Conservation (phyloP, 176 grass and related monocot genomes). For the Juncus effusus region DNA sequence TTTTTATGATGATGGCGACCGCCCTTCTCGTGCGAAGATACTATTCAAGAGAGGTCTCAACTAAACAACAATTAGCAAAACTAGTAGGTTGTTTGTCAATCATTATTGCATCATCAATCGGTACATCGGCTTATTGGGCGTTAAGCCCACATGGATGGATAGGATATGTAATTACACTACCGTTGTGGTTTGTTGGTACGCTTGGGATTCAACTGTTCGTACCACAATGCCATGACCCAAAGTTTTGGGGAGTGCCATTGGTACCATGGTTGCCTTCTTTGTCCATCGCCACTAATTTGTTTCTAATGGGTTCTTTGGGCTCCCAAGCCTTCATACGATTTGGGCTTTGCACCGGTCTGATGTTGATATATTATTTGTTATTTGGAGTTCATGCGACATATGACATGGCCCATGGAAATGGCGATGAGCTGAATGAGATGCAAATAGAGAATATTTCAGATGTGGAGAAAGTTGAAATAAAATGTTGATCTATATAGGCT, state of each 20-base stretch:
- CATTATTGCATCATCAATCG: constrained; percentile 48
- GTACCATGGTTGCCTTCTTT: constrained; percentile 92
- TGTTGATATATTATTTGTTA: constrained; percentile 81
- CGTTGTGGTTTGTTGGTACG: constrained; percentile 56
- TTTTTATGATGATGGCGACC: constrained; percentile 92
- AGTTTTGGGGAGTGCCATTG: constrained; percentile 82
- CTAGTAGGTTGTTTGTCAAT: constrained; percentile 35
- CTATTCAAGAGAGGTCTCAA: constrained; percentile 60
- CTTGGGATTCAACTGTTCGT: constrained; percentile 62
- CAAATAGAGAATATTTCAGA: constrained; percentile 29
- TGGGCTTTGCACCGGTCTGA: constrained; percentile 58
- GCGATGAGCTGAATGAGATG: constrained; percentile 2
- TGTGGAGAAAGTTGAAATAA: constrained; percentile 35
- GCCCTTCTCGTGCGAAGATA: constrained; percentile 79
- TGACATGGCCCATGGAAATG: constrained; percentile 58
- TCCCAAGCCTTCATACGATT: constrained; percentile 66
- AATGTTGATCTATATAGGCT: not conserved
- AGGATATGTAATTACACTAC: constrained; percentile 55
- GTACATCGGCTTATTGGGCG: constrained; percentile 73
- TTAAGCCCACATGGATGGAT: constrained; percentile 41
- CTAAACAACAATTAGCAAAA: constrained; percentile 28
- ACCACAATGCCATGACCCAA: constrained; percentile 50
- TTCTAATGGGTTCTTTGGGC: constrained; percentile 89
- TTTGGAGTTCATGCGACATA: constrained; percentile 91
- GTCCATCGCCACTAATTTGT: constrained; percentile 92